phyloP scores from a whole-genome alignment of 75 land plant genomes.

The Selaginella tamariscina region DNA sequence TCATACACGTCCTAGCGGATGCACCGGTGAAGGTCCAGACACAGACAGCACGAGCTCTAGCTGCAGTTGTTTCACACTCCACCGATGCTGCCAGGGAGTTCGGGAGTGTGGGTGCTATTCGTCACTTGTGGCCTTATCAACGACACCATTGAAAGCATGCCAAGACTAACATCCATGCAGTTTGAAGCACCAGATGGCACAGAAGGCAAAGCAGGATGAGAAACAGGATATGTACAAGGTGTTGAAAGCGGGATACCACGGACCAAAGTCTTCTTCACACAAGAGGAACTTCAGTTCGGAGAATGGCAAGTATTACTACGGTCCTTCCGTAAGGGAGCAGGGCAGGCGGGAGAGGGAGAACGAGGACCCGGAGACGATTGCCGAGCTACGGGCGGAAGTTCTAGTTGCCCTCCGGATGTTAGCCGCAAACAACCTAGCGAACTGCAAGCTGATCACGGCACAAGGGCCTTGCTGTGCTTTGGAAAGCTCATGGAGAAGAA shows the following conservation, averaged over 20 bases:
- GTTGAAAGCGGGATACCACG: too few species aligned
- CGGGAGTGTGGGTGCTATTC: slow-evolving; percentile 38
- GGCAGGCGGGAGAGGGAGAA: slow-evolving; percentile 16
- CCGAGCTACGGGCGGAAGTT: slow-evolving; percentile 57
- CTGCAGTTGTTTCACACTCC: slow-evolving; percentile 35
- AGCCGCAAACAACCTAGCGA: slow-evolving; percentile 39
- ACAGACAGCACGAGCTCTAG: slow-evolving; percentile 38
- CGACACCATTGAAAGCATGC: slow-evolving; percentile 36
- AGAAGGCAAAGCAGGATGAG: slow-evolving; percentile 47
- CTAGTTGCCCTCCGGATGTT: slow-evolving; percentile 59
- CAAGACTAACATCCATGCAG: slow-evolving; percentile 30
- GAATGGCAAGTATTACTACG: slow-evolving; percentile 1
- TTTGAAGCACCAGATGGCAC: slow-evolving; percentile 23
- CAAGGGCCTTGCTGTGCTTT: slow-evolving; percentile 62
- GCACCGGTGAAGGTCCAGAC: slow-evolving; percentile 51
- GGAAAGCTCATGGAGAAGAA: slow-evolving; percentile 56
- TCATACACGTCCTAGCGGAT: slow-evolving; percentile 32
- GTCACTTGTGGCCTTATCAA: slow-evolving; percentile 53
- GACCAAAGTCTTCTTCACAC: too few species aligned
- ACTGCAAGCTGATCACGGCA: slow-evolving; percentile 49
- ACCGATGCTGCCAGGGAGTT: slow-evolving; percentile 36
- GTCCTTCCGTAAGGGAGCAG: slow-evolving; percentile 16
- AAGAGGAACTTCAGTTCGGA: background rate
- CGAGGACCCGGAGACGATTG: slow-evolving; percentile 26
- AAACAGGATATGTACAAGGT: too few species aligned